These are phyloP conservation scores for Tulasnella sp. DNA, from an alignment of 768 basidiomycete species.

Conservation along the genomic window DNA sequence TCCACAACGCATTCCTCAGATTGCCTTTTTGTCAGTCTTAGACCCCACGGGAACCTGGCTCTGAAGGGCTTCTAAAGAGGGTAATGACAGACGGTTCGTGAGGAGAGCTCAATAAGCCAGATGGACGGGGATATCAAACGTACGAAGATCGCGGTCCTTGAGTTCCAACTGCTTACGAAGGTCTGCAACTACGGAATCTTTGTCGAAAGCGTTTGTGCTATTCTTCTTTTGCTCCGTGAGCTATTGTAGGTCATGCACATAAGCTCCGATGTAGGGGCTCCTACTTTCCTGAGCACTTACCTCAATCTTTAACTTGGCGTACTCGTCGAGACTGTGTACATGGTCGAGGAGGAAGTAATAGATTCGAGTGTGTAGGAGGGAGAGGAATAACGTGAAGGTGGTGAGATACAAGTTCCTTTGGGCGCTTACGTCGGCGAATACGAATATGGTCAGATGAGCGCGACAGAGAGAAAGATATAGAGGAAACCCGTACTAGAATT, in stretches of 20 bases:
- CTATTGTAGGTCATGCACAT: no score
- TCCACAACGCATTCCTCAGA: neutral
- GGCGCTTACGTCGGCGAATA: constrained; percentile 48
- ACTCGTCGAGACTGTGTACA: constrained; percentile 80
- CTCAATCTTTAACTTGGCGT: constrained; percentile 65
- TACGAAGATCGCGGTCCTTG: neutral
- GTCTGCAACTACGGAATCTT: neutral
- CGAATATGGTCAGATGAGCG: neutral
- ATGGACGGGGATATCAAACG: neutral
- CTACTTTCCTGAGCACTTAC: no score
- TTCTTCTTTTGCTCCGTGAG: no score
- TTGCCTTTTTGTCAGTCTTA: constrained; percentile 3
- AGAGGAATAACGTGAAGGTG: constrained; percentile 89
- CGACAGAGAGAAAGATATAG: neutral
- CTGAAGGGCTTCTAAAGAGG: neutral
- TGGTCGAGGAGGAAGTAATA: constrained; percentile 90
- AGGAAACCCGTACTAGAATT: constrained; percentile 63
- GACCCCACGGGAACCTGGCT: constrained; percentile 2
- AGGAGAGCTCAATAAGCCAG: no score
- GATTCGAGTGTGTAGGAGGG: constrained; percentile 83
- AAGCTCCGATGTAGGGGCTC: no score
- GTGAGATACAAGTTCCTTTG: constrained; percentile 90
- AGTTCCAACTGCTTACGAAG: constrained; percentile 14
- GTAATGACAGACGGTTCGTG: neutral
- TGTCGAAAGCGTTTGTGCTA: neutral